phyloP scores from a whole-genome alignment of 306 rosid genomes.

The Quercus agrifolia region DNA sequence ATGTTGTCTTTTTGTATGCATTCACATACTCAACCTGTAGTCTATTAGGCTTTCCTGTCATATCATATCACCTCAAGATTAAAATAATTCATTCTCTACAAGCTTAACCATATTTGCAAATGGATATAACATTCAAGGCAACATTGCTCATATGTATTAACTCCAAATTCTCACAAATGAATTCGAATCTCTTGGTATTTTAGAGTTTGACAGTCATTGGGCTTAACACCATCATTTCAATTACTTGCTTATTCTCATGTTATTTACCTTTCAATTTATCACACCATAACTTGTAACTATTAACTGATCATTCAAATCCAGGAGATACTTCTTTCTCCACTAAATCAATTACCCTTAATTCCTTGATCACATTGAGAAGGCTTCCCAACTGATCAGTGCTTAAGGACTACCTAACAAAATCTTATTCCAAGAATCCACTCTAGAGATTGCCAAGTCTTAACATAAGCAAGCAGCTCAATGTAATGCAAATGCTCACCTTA shows the following conservation, averaged over 20 bases:
- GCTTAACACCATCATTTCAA: not conserved
- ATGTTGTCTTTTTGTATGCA: not conserved
- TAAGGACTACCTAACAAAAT: not conserved
- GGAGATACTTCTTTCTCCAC: not conserved
- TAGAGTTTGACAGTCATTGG: not conserved
- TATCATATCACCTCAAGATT: not conserved
- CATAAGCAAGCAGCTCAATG: not conserved
- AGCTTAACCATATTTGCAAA: not conserved
- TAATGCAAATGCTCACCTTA: conserved; percentile 43
- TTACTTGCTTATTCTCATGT: not conserved
- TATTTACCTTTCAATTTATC: not conserved
- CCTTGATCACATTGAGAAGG: not conserved
- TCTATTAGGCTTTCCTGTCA: not conserved
- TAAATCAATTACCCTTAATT: not conserved
- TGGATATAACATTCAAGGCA: not conserved
- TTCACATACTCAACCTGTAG: not conserved
- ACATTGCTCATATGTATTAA: not conserved
- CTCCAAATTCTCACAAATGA: not conserved
- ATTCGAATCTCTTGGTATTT: not conserved
- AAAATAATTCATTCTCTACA: not conserved
- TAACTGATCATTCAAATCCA: not conserved
- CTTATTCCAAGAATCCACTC: too few species aligned
- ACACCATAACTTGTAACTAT: not conserved
- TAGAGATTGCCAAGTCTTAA: not conserved
- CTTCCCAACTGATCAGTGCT: not conserved